Evolutionary conservation across 495 filamentous ascomycete species (phyloP).

Genomic region (Hypoxylon subgilvum): DNA sequence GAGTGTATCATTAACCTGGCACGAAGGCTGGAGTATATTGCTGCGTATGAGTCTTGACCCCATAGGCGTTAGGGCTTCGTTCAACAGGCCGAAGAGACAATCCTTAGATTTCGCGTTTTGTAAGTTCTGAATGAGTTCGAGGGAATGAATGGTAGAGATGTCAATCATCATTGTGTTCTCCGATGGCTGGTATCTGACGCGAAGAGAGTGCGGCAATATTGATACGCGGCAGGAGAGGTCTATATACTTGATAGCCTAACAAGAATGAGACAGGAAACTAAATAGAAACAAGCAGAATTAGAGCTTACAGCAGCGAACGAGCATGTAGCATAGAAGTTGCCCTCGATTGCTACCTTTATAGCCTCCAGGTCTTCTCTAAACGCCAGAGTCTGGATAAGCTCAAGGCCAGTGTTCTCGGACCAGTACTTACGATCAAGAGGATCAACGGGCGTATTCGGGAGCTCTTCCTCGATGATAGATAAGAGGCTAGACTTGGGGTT

Average conservation of each 20-base stretch:
- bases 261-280: conserved; percentile 5
- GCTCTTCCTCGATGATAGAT: conserved; percentile 72
- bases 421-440: conserved; percentile 83
- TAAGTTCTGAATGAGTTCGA: conserved; percentile 90
- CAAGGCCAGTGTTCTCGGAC: conserved; percentile 81
- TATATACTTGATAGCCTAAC: conserved; percentile 79
- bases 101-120: conserved; percentile 74
- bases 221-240: conserved; percentile 65
- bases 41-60: conserved; percentile 79
- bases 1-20: conserved; percentile 64
- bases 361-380: conserved; percentile 78
- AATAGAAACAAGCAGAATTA: neutral
- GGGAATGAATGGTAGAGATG: conserved; percentile 76
- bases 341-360: conserved; percentile 75
- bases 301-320: conserved; percentile 81
- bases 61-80: conserved; percentile 86
- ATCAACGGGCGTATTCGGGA: conserved; percentile 62
- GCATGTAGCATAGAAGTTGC: conserved; percentile 89
- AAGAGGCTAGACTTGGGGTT: conserved; percentile 76
- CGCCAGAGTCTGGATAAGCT: conserved; percentile 78
- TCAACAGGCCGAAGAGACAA: conserved; percentile 82
- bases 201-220: conserved; percentile 78
- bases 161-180: conserved; percentile 96
- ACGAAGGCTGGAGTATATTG: conserved; percentile 90
- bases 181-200: conserved; percentile 85